Percentiles rank a stretch among this genome's conserved stretches.
phyloP scores from a whole-genome alignment of 257 asterid genomes.

The Gynochthodes officinalis region DNA sequence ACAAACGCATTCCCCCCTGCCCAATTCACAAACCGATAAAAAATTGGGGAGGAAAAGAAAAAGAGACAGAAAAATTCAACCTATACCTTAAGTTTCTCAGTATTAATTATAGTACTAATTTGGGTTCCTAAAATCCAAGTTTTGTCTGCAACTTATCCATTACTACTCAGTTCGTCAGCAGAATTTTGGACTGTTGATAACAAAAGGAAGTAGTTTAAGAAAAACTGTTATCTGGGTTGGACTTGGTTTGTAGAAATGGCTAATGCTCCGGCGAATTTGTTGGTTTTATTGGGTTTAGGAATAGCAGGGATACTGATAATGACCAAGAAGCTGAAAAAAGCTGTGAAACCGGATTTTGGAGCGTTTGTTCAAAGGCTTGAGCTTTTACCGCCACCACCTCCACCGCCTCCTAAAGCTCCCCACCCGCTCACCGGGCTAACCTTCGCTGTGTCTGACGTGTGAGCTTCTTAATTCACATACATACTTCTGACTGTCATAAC shows the following conservation, averaged over 20 bases:
- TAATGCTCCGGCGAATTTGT: slow-evolving; percentile 70
- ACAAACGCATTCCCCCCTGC: neutral
- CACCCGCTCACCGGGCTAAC: slow-evolving; percentile 87
- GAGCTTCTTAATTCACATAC: slow-evolving; percentile 22
- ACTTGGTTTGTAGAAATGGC: slow-evolving; percentile 39
- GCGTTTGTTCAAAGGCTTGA: slow-evolving; percentile 81
- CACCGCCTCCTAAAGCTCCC: slow-evolving; percentile 95
- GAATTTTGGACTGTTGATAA: neutral
- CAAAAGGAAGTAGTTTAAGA: neutral
- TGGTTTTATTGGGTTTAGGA: slow-evolving; percentile 93
- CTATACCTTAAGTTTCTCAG: neutral
- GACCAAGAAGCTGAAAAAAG: slow-evolving; percentile 78
- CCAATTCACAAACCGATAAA: no score
- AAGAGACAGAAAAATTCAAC: no score
- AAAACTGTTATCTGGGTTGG: neutral
- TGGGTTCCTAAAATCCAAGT: slow-evolving; percentile 3
- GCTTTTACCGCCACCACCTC: slow-evolving; percentile 99
- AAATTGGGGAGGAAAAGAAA: neutral
- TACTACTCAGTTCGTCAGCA: neutral
- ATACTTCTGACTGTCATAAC: neutral
- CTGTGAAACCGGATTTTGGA: slow-evolving; percentile 79
- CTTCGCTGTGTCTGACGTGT: slow-evolving; percentile 91
- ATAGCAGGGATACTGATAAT: slow-evolving; percentile 83
- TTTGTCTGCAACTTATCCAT: neutral
- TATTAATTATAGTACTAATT: neutral